Percentiles rank a stretch among this genome's conserved stretches.
These are phyloP conservation scores for Aspergillus alliaceus DNA, from an alignment of 2,329 filamentous ascomycete genomes.

Conservation along the genomic window DNA sequence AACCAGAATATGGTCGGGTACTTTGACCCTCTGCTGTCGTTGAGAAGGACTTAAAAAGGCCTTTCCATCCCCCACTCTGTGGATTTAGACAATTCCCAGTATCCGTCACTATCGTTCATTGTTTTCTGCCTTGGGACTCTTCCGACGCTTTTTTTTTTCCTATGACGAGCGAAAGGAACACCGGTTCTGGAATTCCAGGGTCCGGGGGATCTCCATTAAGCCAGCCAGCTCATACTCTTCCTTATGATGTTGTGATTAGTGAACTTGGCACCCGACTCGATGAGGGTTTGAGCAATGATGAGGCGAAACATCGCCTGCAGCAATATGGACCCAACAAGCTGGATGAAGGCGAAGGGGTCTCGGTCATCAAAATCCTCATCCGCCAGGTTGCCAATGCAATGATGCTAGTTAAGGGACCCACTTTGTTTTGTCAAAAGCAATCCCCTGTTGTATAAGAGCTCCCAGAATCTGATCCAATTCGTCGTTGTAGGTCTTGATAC, in stretches of 20 bases:
- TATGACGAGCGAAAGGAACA: slow-evolving; percentile 14
- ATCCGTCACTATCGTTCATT: not conserved
- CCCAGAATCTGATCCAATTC: too few relatives aligned
- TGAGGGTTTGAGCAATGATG: slow-evolving; percentile 56
- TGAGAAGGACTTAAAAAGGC: not conserved
- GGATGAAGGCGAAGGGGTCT: slow-evolving; percentile 64
- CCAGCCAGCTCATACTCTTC: slow-evolving; percentile 61
- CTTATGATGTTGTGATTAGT: slow-evolving; percentile 51
- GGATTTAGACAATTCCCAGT: not conserved
- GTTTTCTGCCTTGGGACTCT: not conserved
- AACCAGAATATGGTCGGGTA: not conserved
- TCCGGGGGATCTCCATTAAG: slow-evolving; percentile 44
- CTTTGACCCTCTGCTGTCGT: not conserved
- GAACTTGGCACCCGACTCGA: slow-evolving; percentile 56
- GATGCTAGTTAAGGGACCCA: slow-evolving; percentile 55
- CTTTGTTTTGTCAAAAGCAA: not conserved
- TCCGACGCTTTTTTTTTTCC: not conserved
- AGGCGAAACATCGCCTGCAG: slow-evolving; percentile 57
- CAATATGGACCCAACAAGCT: slow-evolving; percentile 64
- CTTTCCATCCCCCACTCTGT: not conserved
- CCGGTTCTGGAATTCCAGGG: too few relatives aligned
- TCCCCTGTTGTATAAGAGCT: slow-evolving; percentile 2
- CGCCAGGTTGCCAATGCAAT: slow-evolving; percentile 69
- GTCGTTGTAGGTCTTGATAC: slow-evolving; percentile 74
- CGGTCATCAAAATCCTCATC: slow-evolving; percentile 68